Evolutionary conservation across 768 basidiomycete species (phyloP), one percentile per base, ranked within the genome.

Genomic region (Lactarius vividus): DNA sequence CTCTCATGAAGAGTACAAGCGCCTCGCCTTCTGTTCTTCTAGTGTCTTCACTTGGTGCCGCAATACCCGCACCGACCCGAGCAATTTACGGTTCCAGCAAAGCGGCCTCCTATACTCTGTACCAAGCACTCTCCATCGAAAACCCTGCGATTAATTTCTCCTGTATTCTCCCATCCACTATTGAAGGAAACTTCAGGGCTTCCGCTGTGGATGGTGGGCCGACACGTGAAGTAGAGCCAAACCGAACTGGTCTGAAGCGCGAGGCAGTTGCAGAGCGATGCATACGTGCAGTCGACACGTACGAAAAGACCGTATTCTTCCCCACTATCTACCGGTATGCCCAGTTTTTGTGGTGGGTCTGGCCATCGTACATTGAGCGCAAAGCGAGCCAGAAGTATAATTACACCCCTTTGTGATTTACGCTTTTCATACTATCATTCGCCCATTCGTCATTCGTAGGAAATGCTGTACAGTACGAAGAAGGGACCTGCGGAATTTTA

Each of bases 51-150:
- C 78, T 89, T 3, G 95, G 88, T 2, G 85, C 92, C 2, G 79
- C 88, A 7, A 86, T 95, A 40, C 91, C 95, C 2, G 86, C 94
- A 0, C 95, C 95, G 0, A 94, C 91, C 0, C 88, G 95, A 8
- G 79, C 91, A 0, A 77, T 98, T 40, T 98, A 98, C 73, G 86
- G 83, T 0, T 85, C 93, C 3, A 91, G 89, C 11, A 97, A 98
- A 75, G 81, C 88, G 2, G 90, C 94, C 0, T 86, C 89, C 1
- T 82, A 92, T 33, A 68, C 88, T 6, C 85, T 95, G 63, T 94
- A 87, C 74, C 90, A 91, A 74, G 81, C 88, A 0, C 84, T 94
- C 37, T 79, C 92, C 4, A 89, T 93, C 65, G 93, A 94, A 70
- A 88, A 94, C 67, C 89, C 91, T 7, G 72, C 75, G 3, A 84